These are phyloP conservation scores for Trebouxiophyceae sp. DNA, from an alignment of 163 green algal genomes.

Conservation along the genomic window DNA sequence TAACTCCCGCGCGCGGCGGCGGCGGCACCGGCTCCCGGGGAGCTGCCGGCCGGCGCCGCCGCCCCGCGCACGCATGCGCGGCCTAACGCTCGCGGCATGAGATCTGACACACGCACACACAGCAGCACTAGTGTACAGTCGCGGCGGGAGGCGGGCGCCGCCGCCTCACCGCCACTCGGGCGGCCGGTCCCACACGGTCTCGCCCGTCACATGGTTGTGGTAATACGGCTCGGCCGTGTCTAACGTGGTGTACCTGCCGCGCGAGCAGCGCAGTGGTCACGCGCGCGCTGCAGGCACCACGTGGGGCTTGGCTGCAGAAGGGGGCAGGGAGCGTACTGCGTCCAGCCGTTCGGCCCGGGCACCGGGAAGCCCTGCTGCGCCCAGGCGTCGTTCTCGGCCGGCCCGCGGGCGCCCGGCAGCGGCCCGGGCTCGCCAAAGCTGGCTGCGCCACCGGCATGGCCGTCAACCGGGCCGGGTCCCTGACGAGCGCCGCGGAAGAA, in stretches of 20 bases:
- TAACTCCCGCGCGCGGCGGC: too few species aligned
- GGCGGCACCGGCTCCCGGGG: too few species aligned
- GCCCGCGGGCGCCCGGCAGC: neutral
- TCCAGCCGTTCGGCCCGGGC: neutral
- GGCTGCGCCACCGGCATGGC: too few species aligned
- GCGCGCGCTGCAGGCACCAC: conserved; percentile 40
- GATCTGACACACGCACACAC: too few species aligned
- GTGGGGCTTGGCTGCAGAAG: conserved; percentile 4
- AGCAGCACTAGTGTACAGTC: too few species aligned
- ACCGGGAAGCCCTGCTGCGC: conserved; percentile 4
- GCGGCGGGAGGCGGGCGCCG: too few species aligned
- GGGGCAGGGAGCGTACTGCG: neutral
- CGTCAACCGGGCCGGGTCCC: too few species aligned
- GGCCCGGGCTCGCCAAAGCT: neutral
- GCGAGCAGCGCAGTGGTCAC: neutral
- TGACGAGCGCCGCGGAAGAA: too few species aligned
- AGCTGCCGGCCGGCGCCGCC: too few species aligned
- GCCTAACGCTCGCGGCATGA: too few species aligned
- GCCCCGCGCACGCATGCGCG: too few species aligned
- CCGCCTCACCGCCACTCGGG: neutral
- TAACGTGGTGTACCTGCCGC: neutral
- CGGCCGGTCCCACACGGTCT: conserved; percentile 11
- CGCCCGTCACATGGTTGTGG: conserved; percentile 14
- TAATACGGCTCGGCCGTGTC: conserved; percentile 23
- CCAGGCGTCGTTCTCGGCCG: neutral